phyloP scores from a whole-genome alignment of 257 asterid genomes.

The Solanum medicagineum region DNA sequence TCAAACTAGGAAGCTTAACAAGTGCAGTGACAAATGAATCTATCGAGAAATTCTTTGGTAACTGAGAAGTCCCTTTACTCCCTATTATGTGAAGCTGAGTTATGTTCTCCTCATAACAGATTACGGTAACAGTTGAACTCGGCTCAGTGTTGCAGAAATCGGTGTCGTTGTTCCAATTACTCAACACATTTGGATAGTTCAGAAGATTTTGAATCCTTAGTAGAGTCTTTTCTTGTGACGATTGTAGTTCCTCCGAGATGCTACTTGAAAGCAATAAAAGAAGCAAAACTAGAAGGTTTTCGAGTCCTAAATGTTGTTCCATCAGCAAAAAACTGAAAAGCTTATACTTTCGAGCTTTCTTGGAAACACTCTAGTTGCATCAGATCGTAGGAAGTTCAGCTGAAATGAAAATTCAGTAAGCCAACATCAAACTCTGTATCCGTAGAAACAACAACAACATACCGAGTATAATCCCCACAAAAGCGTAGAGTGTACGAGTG shows the following conservation, averaged over 20 bases:
- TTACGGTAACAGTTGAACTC: conserved; percentile 34
- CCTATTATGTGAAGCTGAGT: conserved; percentile 80
- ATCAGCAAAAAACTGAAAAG: background rate
- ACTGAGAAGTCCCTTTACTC: conserved; percentile 6
- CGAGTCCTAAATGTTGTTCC: background rate
- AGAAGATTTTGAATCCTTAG: conserved; percentile 37
- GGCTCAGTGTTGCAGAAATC: conserved; percentile 59
- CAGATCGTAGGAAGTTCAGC: background rate
- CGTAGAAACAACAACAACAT: background rate
- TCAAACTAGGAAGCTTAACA: conserved; percentile 38
- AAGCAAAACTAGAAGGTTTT: background rate
- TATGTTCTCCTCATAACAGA: conserved; percentile 55
- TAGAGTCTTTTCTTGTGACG: conserved; percentile 40
- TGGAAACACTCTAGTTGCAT: background rate
- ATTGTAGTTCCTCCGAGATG: conserved; percentile 27
- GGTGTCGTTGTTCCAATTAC: conserved; percentile 29
- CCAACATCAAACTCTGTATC: background rate
- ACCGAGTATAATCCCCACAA: too few species aligned
- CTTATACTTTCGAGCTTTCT: background rate
- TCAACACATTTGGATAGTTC: conserved; percentile 32
- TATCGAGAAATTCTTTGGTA: conserved; percentile 49
- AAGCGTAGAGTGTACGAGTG: too few species aligned
- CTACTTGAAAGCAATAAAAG: conserved; percentile 18
- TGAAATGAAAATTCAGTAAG: background rate
- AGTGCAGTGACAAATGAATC: conserved; percentile 51